Conservation (phyloP, 345 rosid species). For the Sisymbrium altissimum region DNA sequence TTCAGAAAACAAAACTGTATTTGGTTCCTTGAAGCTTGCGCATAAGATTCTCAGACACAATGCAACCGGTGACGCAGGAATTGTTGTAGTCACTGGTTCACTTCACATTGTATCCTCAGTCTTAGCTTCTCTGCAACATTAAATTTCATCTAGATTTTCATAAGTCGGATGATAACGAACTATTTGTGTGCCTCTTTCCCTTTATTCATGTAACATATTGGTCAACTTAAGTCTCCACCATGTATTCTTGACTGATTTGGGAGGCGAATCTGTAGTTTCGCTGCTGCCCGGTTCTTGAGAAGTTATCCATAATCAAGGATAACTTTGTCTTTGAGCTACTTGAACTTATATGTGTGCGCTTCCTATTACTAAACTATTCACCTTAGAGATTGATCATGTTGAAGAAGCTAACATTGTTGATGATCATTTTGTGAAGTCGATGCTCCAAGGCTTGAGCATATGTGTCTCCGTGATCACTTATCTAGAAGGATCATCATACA, state of each 20-base stretch:
- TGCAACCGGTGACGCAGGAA: background rate
- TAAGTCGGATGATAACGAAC: background rate
- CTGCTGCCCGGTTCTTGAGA: no score
- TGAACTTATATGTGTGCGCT: no score
- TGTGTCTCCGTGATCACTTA: no score
- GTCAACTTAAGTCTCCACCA: background rate
- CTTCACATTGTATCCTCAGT: conserved; percentile 24
- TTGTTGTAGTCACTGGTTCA: conserved; percentile 22
- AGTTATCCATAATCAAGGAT: no score
- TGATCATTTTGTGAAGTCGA: no score
- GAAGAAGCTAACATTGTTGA: no score
- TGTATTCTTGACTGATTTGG: background rate
- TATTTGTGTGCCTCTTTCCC: background rate
- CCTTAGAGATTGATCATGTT: no score
- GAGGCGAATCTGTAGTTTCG: no score
- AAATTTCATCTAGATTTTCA: background rate
- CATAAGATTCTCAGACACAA: background rate
- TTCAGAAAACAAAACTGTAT: conserved; percentile 16
- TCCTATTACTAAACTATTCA: no score
- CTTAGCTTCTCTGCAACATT: conserved; percentile 21
- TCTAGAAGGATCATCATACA: no score
- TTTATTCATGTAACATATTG: background rate
- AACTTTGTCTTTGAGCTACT: no score
- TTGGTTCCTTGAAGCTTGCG: conserved; percentile 20
- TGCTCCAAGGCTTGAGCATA: no score